These are phyloP conservation scores for Simmondsia chinensis DNA, from an alignment of 148 eudicot genomes.

Conservation along the genomic window DNA sequence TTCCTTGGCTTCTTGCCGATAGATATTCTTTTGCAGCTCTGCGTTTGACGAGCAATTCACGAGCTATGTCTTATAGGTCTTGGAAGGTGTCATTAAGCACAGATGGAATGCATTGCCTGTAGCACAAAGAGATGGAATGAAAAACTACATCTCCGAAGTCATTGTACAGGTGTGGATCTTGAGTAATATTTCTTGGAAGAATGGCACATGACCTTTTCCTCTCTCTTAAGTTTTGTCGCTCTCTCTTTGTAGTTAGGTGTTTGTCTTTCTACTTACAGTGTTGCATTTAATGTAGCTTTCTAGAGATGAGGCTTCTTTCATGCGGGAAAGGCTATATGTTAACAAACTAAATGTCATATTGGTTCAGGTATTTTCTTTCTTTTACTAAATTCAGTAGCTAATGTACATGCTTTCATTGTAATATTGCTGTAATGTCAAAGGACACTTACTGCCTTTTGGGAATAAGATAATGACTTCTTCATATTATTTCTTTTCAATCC, in stretches of 20 bases:
- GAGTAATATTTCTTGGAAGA: not conserved
- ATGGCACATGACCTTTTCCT: not conserved
- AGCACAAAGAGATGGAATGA: conserved; percentile 96
- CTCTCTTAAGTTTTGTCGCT: not conserved
- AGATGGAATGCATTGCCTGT: conserved; percentile 97
- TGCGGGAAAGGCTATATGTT: conserved; percentile 89
- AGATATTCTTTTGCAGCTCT: not conserved
- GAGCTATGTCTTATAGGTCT: conserved; percentile 35
- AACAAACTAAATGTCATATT: conserved; percentile 84
- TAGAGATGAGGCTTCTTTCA: conserved; percentile 75
- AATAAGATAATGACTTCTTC: too few species aligned
- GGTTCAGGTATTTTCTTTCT: conserved; percentile 61
- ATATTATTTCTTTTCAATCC: too few species aligned
- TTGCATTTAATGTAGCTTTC: conserved; percentile 44
- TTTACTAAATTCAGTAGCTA: not conserved
- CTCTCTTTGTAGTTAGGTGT: not conserved
- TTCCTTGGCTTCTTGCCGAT: too few species aligned
- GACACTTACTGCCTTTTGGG: too few species aligned
- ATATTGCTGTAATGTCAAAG: not conserved
- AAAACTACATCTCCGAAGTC: conserved; percentile 90
- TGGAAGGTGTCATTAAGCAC: conserved; percentile 96
- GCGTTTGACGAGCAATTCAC: not conserved
- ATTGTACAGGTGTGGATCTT: conserved; percentile 64
- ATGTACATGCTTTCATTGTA: not conserved
- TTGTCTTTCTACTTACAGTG: not conserved